Evolutionary conservation across 192 early-diverging fungal species (phyloP).

Genomic region (Mortierella hygrophila): DNA sequence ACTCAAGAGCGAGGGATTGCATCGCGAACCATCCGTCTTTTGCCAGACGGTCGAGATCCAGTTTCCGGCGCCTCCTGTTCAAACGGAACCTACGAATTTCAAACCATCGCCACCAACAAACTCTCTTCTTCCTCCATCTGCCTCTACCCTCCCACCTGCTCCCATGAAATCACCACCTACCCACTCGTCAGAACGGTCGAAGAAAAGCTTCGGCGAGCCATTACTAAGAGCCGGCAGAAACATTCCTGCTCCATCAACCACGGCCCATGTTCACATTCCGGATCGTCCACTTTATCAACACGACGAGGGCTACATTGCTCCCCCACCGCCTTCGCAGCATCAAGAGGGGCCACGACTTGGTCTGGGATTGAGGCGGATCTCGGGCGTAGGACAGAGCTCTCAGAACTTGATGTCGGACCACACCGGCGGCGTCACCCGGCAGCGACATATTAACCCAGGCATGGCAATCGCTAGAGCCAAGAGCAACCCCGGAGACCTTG

Average conservation of each 20-base stretch:
- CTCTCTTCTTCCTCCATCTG: neutral
- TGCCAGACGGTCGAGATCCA: constrained; percentile 49
- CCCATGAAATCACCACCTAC: neutral
- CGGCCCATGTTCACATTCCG: constrained; percentile 14
- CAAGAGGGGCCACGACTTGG: neutral
- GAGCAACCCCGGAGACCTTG: constrained; percentile 45
- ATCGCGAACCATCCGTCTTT: constrained; percentile 42
- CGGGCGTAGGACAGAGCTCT: neutral
- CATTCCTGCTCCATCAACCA: neutral
- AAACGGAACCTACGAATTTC: neutral
- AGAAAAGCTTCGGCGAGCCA: constrained; percentile 3
- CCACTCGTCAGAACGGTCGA: neutral
- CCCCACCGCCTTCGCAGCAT: neutral
- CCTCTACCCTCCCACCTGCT: neutral
- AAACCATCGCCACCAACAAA: neutral
- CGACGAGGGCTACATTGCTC: neutral
- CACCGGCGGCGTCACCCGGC: neutral
- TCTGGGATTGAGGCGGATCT: constrained; percentile 14
- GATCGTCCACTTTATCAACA: constrained; percentile 9
- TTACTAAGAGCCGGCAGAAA: neutral
- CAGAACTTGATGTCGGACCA: neutral
- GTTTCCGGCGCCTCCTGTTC: constrained; percentile 29
- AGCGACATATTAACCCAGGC: constrained; percentile 9
- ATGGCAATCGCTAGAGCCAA: constrained; percentile 43
- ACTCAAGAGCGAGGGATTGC: constrained; percentile 26